These are phyloP conservation scores for Neckera pumila DNA, from an alignment of 225 moss, liverwort and hornwort species.

Conservation along the genomic window DNA sequence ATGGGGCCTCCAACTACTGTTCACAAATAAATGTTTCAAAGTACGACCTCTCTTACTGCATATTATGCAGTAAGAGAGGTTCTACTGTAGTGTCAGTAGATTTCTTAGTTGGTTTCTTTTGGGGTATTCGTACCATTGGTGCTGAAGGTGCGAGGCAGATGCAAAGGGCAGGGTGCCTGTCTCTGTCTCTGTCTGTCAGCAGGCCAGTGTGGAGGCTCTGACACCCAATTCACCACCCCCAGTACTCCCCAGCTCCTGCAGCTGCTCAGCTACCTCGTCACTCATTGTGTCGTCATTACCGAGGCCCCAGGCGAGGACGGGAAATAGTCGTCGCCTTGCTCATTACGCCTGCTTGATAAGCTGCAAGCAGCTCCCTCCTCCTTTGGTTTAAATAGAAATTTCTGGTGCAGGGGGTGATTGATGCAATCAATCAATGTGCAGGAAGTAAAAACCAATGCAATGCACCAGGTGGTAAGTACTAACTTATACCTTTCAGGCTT, in stretches of 20 bases:
- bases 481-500: no score
- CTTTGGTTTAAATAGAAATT: not conserved
- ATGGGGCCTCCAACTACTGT: no score
- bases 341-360: not conserved
- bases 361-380: not conserved
- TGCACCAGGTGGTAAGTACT: not conserved
- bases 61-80: no score
- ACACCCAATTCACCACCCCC: not conserved
- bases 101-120: not conserved
- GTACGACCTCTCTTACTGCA: no score
- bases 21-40: no score
- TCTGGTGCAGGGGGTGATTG: not conserved
- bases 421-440: not conserved
- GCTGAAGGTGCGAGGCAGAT: not conserved
- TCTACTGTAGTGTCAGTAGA: not conserved
- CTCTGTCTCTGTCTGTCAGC: not conserved
- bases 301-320: not conserved
- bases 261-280: not conserved
- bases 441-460: not conserved
- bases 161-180: not conserved
- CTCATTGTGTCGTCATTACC: constrained; percentile 10
- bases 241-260: not conserved
- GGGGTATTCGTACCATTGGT: not conserved
- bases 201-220: not conserved
- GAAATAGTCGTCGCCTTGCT: constrained; percentile 8